Conservation (phyloP, 306 rosid species). For the Quercus mongolica region DNA sequence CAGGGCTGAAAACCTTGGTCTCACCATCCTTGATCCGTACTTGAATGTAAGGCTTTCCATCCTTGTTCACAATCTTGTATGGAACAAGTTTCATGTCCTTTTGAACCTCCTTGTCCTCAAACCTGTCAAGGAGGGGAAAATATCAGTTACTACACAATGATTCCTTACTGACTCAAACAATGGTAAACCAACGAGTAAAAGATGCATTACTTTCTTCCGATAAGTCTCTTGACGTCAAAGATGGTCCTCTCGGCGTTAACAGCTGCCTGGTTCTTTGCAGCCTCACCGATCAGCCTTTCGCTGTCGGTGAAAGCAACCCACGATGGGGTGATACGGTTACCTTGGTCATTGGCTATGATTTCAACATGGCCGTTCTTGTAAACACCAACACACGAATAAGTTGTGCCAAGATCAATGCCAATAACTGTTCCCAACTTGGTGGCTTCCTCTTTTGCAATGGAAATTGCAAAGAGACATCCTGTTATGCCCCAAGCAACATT, state of each 20-base stretch:
- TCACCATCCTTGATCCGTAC: conserved; percentile 86
- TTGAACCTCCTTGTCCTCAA: conserved; percentile 89
- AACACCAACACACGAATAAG: conserved; percentile 98
- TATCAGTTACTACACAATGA: conserved; percentile 11
- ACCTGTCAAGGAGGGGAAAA: conserved; percentile 41
- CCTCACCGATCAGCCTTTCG: conserved; percentile 97
- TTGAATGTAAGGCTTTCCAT: conserved; percentile 94
- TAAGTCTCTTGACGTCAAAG: conserved; percentile 96
- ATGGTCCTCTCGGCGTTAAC: conserved; percentile 92
- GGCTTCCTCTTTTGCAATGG: conserved; percentile 87
- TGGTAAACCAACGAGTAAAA: not conserved
- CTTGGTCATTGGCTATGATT: conserved; percentile 98
- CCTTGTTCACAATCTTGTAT: conserved; percentile 91
- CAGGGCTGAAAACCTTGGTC: conserved; percentile 96
- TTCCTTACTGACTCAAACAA: not conserved
- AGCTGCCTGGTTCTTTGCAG: conserved; percentile 99
- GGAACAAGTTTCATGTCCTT: conserved; percentile 86
- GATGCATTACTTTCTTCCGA: conserved; percentile 79
- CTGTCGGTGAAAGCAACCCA: conserved; percentile 90
- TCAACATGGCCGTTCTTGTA: conserved; percentile 96
- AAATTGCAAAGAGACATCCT: conserved; percentile 80
- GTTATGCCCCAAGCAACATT: not conserved
- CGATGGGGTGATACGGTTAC: conserved; percentile 98
- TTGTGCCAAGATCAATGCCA: conserved; percentile 95
- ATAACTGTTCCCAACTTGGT: conserved; percentile 90